These are phyloP conservation scores for Coix lacrymajobi DNA, from an alignment of 176 grass and related monocot species.

Conservation along the genomic window DNA sequence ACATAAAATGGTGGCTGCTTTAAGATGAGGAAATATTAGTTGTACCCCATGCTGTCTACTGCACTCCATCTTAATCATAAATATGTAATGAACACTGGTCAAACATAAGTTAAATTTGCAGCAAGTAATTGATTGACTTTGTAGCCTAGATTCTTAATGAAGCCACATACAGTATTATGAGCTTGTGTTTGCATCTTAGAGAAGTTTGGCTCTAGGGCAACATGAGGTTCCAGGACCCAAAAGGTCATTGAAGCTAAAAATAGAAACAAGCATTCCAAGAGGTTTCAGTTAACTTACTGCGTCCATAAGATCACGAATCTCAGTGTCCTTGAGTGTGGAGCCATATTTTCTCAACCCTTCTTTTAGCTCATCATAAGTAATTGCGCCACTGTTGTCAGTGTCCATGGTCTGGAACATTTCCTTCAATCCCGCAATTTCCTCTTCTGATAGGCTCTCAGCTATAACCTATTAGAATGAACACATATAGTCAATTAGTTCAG, in stretches of 20 bases:
- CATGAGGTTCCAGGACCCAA: constrained; percentile 1
- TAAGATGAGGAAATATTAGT: background rate
- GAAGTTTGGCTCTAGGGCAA: background rate
- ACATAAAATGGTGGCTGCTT: background rate
- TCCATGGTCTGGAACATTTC: constrained; percentile 99
- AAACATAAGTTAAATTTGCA: background rate
- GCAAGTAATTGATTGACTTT: background rate
- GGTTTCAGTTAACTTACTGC: constrained; percentile 65
- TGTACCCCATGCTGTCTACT: background rate
- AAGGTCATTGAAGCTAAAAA: constrained; percentile 11
- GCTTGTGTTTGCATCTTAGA: background rate
- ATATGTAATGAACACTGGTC: background rate
- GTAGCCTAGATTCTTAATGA: background rate
- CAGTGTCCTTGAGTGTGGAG: constrained; percentile 94
- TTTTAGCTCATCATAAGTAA: constrained; percentile 97
- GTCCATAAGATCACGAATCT: constrained; percentile 98
- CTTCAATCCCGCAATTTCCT: constrained; percentile 98
- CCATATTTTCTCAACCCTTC: constrained; percentile 87
- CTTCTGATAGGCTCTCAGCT: constrained; percentile 97
- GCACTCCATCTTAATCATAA: background rate
- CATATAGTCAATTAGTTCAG: constrained; percentile 8
- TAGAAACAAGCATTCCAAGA: background rate
- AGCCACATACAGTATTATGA: background rate
- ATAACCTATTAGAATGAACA: constrained; percentile 64
- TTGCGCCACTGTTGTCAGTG: constrained; percentile 94